phyloP scores from a whole-genome alignment of 2,329 filamentous ascomycete species.

The Cladosporium austrohemisphaericum region DNA sequence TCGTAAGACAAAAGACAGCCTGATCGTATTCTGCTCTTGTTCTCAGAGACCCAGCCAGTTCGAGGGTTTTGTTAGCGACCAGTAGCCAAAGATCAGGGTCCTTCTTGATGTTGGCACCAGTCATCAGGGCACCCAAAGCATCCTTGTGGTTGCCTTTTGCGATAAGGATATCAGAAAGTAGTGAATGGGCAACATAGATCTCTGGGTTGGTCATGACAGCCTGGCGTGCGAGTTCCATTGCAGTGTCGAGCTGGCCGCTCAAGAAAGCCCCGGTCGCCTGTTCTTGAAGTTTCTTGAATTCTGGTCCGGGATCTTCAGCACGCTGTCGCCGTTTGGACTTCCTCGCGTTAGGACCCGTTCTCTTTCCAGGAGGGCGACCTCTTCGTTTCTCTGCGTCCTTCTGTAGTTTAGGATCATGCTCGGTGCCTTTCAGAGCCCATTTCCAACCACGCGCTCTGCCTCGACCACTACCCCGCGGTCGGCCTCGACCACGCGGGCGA shows the following conservation, averaged over 20 bases:
- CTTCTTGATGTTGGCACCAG: constrained; percentile 53
- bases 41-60: constrained; percentile 42
- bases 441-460: constrained; percentile 28
- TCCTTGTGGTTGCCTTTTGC: constrained; percentile 55
- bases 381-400: constrained; percentile 20
- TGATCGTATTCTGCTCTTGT: constrained; percentile 42
- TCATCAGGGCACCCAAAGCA: constrained; percentile 54
- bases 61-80: constrained; percentile 53
- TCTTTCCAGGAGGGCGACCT: constrained; percentile 18
- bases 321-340: constrained; percentile 33
- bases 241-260: constrained; percentile 56
- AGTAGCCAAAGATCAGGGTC: constrained; percentile 56
- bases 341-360: constrained; percentile 18
- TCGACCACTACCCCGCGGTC: constrained; percentile 21
- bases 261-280: constrained; percentile 67
- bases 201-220: constrained; percentile 58
- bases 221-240: constrained; percentile 49
- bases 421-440: constrained; percentile 32
- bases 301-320: constrained; percentile 60
- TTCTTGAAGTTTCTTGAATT: constrained; percentile 66
- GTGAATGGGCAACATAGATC: constrained; percentile 58
- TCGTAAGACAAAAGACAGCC: constrained; percentile 52
- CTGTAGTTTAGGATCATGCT: constrained; percentile 27
- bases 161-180: constrained; percentile 57
- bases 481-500: constrained; percentile 16